Evolutionary conservation across 2,329 filamentous ascomycete species (phyloP).

Genomic region (Pochonia chlamydosporia): DNA sequence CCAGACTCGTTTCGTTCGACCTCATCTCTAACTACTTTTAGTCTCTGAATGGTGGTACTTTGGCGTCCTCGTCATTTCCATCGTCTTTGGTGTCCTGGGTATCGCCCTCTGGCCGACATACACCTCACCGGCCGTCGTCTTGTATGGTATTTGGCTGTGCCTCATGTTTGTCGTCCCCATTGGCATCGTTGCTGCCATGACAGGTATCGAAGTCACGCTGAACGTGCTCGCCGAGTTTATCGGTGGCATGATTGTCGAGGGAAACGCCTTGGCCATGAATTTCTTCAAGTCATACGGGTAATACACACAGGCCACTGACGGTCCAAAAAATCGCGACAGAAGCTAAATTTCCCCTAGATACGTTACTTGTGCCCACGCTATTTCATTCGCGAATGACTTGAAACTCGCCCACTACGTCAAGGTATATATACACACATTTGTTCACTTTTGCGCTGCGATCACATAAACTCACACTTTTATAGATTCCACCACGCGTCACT

Average conservation of each 20-base stretch:
- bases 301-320: no score
- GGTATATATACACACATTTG: no score
- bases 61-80: conserved; percentile 21
- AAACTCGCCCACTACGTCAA: conserved; percentile 41
- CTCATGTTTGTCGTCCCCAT: conserved; percentile 37
- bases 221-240: conserved; percentile 44
- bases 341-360: conserved; percentile 13
- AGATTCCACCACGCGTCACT: conserved; percentile 28
- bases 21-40: neutral
- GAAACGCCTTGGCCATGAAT: conserved; percentile 40
- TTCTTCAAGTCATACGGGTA: conserved; percentile 39
- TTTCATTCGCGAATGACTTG: conserved; percentile 28
- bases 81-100: conserved; percentile 27
- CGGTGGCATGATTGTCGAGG: conserved; percentile 34
- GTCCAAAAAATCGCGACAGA: no score
- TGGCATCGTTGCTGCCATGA: conserved; percentile 38
- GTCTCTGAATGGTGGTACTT: conserved; percentile 44
- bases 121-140: conserved; percentile 35
- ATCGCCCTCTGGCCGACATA: conserved; percentile 35
- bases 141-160: conserved; percentile 35
- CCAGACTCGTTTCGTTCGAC: neutral
- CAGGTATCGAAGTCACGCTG: conserved; percentile 32
- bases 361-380: conserved; percentile 27
- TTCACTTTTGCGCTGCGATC: no score
- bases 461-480: no score